phyloP scores from a whole-genome alignment of 306 rosid genomes.

The Vigna angularis region DNA sequence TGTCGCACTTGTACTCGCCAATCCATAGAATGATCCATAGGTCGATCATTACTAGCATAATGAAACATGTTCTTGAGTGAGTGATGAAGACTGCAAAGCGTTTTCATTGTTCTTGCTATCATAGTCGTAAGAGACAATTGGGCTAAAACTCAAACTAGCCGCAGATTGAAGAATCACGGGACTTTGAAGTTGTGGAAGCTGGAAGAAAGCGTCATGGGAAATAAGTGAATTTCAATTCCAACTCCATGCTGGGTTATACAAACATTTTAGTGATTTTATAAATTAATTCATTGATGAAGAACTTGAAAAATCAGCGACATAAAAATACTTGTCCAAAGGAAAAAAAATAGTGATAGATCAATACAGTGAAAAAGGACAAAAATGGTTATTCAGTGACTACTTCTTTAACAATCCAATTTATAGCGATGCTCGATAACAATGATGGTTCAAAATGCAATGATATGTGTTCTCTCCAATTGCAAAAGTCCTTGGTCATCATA shows the following conservation, averaged over 20 bases:
- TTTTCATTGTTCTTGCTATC: slow-evolving; percentile 43
- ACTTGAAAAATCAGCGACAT: too few species aligned
- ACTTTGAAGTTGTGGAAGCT: slow-evolving; percentile 85
- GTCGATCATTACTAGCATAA: slow-evolving; percentile 48
- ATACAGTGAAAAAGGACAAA: too few species aligned
- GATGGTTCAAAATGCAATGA: too few species aligned
- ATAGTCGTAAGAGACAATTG: slow-evolving; percentile 43
- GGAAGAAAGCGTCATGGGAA: slow-evolving; percentile 69
- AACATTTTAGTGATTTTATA: too few species aligned
- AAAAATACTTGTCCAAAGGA: too few species aligned
- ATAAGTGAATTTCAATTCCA: slow-evolving; percentile 61
- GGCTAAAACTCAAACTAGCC: slow-evolving; percentile 28
- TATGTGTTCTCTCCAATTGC: too few species aligned
- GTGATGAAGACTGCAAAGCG: slow-evolving; percentile 52
- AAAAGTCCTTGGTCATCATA: too few species aligned
- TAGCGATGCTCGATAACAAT: too few species aligned
- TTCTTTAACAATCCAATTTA: too few species aligned
- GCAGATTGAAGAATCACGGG: slow-evolving; percentile 61
- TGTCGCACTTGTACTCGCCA: slow-evolving; percentile 60
- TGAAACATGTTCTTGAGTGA: slow-evolving; percentile 54
- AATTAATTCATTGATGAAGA: too few species aligned
- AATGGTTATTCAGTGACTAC: too few species aligned
- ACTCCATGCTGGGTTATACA: slow-evolving; percentile 64
- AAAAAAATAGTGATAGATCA: too few species aligned
- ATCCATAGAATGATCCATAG: slow-evolving; percentile 67